Conservation (phyloP, 2,329 filamentous ascomycete species). For the Orbilia javanica region DNA sequence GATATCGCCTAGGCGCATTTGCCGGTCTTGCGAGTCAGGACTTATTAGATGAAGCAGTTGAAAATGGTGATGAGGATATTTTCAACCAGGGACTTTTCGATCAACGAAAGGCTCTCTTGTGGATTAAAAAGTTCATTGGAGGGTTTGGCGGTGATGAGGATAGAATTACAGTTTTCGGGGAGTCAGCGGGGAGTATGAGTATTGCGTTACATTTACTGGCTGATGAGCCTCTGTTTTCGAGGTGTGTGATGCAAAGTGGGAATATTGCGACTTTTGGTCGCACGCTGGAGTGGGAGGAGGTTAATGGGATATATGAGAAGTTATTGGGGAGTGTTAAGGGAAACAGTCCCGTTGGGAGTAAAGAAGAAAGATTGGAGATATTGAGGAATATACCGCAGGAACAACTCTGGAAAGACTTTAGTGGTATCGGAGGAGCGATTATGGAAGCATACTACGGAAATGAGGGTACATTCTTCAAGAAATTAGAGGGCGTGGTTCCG, state of each 20-base stretch:
- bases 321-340: constrained; percentile 9
- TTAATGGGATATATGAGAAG: constrained; percentile 19
- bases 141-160: constrained; percentile 55
- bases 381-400: constrained; percentile 37
- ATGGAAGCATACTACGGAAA: constrained; percentile 44
- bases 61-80: constrained; percentile 39
- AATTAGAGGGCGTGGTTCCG: constrained; percentile 13
- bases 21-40: constrained; percentile 36
- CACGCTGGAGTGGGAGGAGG: constrained; percentile 24
- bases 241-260: constrained; percentile 55
- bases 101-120: constrained; percentile 41
- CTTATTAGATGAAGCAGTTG: constrained; percentile 36
- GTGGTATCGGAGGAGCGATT: constrained; percentile 25
- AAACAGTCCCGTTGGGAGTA: neutral
- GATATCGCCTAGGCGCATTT: constrained; percentile 51
- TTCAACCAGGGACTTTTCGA: constrained; percentile 56
- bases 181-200: constrained; percentile 56
- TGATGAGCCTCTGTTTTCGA: constrained; percentile 32
- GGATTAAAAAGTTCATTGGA: constrained; percentile 41
- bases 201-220: constrained; percentile 50
- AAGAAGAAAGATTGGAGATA: constrained; percentile 24
- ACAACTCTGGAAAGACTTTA: constrained; percentile 31
- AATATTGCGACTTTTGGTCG: constrained; percentile 32
- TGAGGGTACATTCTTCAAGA: constrained; percentile 50
- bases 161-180: constrained; percentile 50